Base-by-base conservation (phyloP, 371 early-diverging fungal species). In the Parasitella parasitica region DNA sequence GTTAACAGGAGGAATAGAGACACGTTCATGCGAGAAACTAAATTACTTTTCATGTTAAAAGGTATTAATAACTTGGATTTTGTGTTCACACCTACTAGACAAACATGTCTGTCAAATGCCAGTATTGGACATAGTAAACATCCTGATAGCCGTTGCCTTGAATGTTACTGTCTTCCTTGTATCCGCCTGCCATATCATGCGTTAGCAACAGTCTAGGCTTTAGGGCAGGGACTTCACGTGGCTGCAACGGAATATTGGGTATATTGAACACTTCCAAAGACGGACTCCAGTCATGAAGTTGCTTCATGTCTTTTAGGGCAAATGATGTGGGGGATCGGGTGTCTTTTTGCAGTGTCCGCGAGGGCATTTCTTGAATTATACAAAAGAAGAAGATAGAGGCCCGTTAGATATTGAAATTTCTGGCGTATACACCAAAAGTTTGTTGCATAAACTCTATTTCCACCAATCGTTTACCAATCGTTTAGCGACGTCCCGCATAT, bases 141-240 rank as follows among this genome's bases (percentile, higher is more conserved):
- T 61, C 69, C 3, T 71, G 51, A 64, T 72, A 78, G 54, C 67
- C 57, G 52, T 76, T 78, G 34, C 88, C 87, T 51, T 86, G 89
- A 2, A 80, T 62, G 7, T 32, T 37, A 4, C 60, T 65, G 51
- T 88, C 89, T 61, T 86, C 82, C 24, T 51, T 67, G 57, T 89
- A 88, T 0, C 89, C 88, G 72, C 81, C 83, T 3, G 80, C 83
- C 84, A 86, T 85, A 68, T 89, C 89, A 62, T 89, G 89, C 2
- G 48, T 55, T 15, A 71, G 7, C 3, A 67, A 3, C 2, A 67
- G 38, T 6, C 52, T 60, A 12, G 68, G 57, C 30, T 48, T 59
- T 11, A 32, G 18, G 16, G 38, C 28, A 16, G 50, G 4, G 2
- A 35, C 35, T 15, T n/a, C 39, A 11, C 62, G 54, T 20, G 49